These are phyloP conservation scores for Perkinsus marinus DNA, from an alignment of 169 alveolate species.

Conservation along the genomic window DNA sequence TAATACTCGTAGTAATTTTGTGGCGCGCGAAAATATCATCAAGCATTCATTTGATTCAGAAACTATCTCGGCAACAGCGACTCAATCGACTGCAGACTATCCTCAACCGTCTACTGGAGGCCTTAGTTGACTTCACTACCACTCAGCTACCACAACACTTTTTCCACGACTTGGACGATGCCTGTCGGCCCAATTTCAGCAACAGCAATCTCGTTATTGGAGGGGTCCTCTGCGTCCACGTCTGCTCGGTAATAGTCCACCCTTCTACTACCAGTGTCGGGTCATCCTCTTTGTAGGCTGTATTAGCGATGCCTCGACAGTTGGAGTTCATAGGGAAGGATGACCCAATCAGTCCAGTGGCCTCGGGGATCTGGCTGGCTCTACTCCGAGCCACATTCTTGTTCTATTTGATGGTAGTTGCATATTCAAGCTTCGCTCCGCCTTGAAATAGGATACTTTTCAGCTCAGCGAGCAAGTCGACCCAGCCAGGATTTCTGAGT, in stretches of 20 bases:
- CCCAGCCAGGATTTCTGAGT: neutral
- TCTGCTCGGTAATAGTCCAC: neutral
- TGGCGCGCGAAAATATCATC: neutral
- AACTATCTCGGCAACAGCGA: neutral
- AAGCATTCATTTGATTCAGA: neutral
- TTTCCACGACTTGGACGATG: neutral
- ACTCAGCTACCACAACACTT: neutral
- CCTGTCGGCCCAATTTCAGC: neutral
- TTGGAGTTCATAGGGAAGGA: neutral
- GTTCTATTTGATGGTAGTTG: neutral
- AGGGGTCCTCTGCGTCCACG: neutral
- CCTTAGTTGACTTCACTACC: neutral
- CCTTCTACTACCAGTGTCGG: neutral
- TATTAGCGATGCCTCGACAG: neutral
- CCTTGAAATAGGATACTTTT: neutral
- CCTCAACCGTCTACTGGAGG: neutral
- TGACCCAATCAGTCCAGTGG: neutral
- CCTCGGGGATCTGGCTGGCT: neutral
- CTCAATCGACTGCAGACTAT: neutral
- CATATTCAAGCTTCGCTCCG: neutral
- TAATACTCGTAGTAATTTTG: neutral
- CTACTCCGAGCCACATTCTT: neutral
- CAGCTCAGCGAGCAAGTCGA: neutral
- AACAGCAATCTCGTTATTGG: neutral
- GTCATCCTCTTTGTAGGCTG: neutral